Base-by-base conservation (phyloP, 345 rosid genomes). In the Bruguiera parviflora region DNA sequence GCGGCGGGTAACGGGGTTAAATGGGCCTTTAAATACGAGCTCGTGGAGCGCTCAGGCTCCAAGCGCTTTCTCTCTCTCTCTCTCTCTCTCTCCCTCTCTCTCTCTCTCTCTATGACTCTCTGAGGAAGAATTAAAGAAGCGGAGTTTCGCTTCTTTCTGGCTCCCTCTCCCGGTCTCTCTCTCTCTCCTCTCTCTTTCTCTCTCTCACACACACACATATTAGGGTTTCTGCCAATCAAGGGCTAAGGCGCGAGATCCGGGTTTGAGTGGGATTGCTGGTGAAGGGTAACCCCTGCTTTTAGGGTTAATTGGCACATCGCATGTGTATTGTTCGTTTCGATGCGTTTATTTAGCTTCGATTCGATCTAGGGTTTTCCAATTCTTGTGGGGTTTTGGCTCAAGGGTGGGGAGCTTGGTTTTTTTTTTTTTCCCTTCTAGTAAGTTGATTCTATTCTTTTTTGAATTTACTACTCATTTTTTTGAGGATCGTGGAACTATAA, bases 361-460 rank as follows among this genome's bases (percentile, higher is more conserved):
- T 75, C 64, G 79, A 75, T 71, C 75, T 61, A 70, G 71, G 75
- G 67, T 70, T 75, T 52, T 33, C 25, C 18, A n/a, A 46, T 35
- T 53, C 13, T 9, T 19, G 53, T 13, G 47, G 59, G 53, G 1
- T 46, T 66, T 70, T 60, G 22, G 39, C 57, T 69, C 67, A 31
- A 65, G 28, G 57, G 60, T 53, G 60, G 61, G 69, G 51, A 25
- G 46, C n/a, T 53, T 61, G n/a, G 67, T 28, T 9, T 13, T 61
- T 19, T 63, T 57, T 43, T 43, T 32, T 32, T 32, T 3, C 19
- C 49, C 31, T 56, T 33, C 37, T n/a, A 61, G 72, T 53, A 22
- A 67, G 60, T 56, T 47, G 18, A 24, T 5, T 56, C 18, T 21
- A 8, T 20, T 53, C 19, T 8, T 20, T 20, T 46, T 56, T 56